These are phyloP conservation scores for Leishmania arabica DNA, from an alignment of 208 protist species.

Conservation along the genomic window DNA sequence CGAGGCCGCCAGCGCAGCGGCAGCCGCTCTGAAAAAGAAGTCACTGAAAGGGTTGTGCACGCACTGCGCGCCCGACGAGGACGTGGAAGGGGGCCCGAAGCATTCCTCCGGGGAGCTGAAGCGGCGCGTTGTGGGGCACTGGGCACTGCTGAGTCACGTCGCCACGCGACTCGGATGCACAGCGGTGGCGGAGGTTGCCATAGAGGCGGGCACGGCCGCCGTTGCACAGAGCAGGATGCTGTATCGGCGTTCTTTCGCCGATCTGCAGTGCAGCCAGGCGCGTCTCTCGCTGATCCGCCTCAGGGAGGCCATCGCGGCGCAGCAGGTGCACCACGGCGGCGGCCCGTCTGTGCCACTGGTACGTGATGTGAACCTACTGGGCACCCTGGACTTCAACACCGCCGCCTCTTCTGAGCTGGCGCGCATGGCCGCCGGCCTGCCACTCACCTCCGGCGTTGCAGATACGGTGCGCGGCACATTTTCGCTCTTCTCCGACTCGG, in stretches of 20 bases:
- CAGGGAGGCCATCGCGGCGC: conserved; percentile 8
- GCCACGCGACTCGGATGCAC: conserved; percentile 42
- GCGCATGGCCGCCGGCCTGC: conserved; percentile 8
- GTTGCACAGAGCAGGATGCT: conserved; percentile 25
- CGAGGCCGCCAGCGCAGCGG: conserved; percentile 19
- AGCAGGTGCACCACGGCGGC: conserved; percentile 4
- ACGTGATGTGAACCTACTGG: conserved; percentile 43
- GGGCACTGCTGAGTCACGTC: conserved; percentile 61
- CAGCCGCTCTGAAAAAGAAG: conserved; percentile 29
- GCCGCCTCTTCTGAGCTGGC: not conserved
- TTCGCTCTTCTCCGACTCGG: not conserved
- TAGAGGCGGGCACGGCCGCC: conserved; percentile 48
- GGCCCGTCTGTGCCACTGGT: conserved; percentile 5
- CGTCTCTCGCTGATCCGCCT: conserved; percentile 27
- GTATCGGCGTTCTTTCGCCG: conserved; percentile 43
- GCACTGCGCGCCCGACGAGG: conserved; percentile 53
- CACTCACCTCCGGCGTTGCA: conserved; percentile 10
- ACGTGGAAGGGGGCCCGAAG: conserved; percentile 28
- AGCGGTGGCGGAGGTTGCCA: conserved; percentile 50
- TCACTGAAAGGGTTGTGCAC: conserved; percentile 44
- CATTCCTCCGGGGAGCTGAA: conserved; percentile 32
- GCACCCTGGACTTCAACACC: conserved; percentile 14
- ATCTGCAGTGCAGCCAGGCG: conserved; percentile 57
- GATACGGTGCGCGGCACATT: not conserved
- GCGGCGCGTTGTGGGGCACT: conserved; percentile 55